Conservation (phyloP, 2,329 filamentous ascomycete genomes). For the Epichloe elymi region DNA sequence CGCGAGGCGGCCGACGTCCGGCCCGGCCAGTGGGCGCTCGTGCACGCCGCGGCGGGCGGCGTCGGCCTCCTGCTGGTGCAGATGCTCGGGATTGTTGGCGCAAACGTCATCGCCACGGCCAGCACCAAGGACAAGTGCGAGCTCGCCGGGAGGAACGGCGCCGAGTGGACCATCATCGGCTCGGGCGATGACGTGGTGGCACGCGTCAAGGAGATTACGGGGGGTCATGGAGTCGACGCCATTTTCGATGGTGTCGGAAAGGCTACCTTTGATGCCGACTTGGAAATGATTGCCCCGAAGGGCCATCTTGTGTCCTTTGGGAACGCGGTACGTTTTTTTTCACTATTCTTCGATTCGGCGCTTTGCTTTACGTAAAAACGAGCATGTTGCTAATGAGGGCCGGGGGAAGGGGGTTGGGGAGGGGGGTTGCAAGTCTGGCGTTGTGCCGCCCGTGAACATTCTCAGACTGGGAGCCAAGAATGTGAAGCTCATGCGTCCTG, state of each 20-base stretch:
- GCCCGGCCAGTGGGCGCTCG: conserved; percentile 66
- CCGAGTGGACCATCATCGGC: conserved; percentile 52
- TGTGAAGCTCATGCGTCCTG: conserved; percentile 61
- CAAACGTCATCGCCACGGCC: conserved; percentile 68
- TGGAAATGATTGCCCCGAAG: conserved; percentile 64
- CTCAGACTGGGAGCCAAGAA: conserved; percentile 58
- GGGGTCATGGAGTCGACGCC: conserved; percentile 57
- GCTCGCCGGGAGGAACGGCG: conserved; percentile 56
- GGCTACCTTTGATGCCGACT: conserved; percentile 65
- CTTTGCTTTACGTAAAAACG: too few relatives aligned
- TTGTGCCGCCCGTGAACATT: conserved; percentile 54
- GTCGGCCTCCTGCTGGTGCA: conserved; percentile 66
- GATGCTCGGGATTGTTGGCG: conserved; percentile 58
- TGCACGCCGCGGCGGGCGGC: conserved; percentile 78
- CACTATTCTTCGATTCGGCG: too few relatives aligned
- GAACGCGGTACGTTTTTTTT: conserved; percentile 47
- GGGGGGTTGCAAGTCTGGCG: conserved; percentile 41
- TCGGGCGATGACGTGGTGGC: conserved; percentile 47
- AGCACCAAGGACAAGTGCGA: conserved; percentile 59
- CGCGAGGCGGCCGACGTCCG: conserved; percentile 65
- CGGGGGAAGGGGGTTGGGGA: too few relatives aligned
- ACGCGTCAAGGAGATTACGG: conserved; percentile 56
- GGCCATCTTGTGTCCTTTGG: conserved; percentile 69
- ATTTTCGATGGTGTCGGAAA: conserved; percentile 83
- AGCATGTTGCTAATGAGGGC: too few relatives aligned